These are phyloP conservation scores for Pyrenopolyporus hunteri DNA, from an alignment of 495 filamentous ascomycete species.

Conservation along the genomic window DNA sequence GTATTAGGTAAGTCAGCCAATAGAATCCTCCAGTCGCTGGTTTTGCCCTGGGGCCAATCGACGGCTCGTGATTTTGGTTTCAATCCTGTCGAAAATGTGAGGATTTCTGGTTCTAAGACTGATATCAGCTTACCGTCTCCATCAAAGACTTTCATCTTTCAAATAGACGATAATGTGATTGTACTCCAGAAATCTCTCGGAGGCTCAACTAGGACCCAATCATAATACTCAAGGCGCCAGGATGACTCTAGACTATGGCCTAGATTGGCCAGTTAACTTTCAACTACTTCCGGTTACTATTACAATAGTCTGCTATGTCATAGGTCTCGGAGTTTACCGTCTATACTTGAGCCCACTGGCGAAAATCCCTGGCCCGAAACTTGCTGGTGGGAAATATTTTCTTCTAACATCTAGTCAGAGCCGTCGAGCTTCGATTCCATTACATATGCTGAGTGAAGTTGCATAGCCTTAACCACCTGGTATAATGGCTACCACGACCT, in stretches of 20 bases:
- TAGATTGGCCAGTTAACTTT: slow-evolving; percentile 8
- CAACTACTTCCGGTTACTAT: background rate
- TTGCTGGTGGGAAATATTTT: slow-evolving; percentile 40
- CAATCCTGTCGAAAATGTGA: no score
- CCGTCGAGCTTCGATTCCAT: background rate
- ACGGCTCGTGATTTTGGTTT: no score
- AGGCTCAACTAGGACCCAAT: background rate
- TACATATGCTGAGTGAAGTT: background rate
- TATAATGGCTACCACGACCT: slow-evolving; percentile 42
- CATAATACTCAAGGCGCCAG: background rate
- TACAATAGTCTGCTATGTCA: background rate
- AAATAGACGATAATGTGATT: no score
- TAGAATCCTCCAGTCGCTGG: no score
- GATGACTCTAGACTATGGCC: slow-evolving; percentile 2
- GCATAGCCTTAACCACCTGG: slow-evolving; percentile 48
- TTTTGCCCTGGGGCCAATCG: no score
- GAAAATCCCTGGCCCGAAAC: slow-evolving; percentile 52
- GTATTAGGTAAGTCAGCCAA: no score
- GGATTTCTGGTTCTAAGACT: no score
- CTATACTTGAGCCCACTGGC: slow-evolving; percentile 52
- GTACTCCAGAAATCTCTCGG: no score
- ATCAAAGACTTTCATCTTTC: no score
- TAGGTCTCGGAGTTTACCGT: slow-evolving; percentile 30
- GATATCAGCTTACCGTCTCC: no score
- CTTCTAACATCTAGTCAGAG: background rate